These are phyloP conservation scores for Phytopythium cucurbitacearum DNA, from an alignment of 352 stramenopile genomes.

Conservation along the genomic window DNA sequence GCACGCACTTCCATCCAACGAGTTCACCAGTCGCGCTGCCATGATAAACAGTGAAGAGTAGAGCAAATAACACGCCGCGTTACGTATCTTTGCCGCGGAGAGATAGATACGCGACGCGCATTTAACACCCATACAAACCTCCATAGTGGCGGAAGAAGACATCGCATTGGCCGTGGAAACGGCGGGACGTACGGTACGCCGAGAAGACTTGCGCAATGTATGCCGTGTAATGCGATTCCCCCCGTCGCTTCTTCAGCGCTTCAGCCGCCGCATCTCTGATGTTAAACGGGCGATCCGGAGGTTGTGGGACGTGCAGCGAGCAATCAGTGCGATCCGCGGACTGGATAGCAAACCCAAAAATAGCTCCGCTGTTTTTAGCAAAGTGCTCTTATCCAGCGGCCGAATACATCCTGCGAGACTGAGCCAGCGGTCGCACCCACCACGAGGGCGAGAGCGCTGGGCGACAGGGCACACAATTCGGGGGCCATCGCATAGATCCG, in stretches of 20 bases:
- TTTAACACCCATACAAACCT: slow-evolving; percentile 4
- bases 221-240: slow-evolving; percentile 1
- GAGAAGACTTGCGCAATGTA: slow-evolving; percentile 17
- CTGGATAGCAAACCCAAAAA: no score
- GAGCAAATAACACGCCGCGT: background rate
- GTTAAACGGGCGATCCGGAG: slow-evolving; percentile 1
- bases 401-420: no score
- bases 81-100: slow-evolving; percentile 5
- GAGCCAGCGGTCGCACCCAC: slow-evolving; percentile 5
- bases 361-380: no score
- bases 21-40: no score
- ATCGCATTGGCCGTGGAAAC: no score
- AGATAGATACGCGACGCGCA: background rate
- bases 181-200: no score
- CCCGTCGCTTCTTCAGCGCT: no score
- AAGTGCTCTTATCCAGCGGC: no score
- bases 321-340: no score
- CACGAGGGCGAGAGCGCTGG: slow-evolving; percentile 4
- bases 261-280: background rate
- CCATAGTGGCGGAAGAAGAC: background rate
- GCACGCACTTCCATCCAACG: background rate
- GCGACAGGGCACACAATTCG: no score
- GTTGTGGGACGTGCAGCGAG: no score
- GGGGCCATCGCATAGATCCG: slow-evolving; percentile 5
- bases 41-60: no score